These are phyloP conservation scores for Mycena vitilis DNA, from an alignment of 768 basidiomycete species.

Conservation along the genomic window DNA sequence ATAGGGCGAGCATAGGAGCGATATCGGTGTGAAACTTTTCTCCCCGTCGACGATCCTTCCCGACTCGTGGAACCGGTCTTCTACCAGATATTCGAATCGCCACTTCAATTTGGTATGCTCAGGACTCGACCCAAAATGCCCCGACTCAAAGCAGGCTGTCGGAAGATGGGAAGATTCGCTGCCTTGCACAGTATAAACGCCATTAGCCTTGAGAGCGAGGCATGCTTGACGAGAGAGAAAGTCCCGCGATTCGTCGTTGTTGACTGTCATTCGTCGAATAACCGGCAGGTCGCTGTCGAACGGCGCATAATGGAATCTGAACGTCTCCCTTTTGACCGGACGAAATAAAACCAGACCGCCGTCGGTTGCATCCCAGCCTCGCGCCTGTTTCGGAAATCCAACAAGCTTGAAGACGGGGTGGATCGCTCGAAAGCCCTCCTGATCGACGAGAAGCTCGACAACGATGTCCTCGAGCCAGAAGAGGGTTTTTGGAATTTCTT, in stretches of 20 bases:
- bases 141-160: constrained; percentile 31
- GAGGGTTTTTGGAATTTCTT: constrained; percentile 43
- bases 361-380: constrained; percentile 46
- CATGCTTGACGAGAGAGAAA: constrained; percentile 82
- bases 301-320: constrained; percentile 77
- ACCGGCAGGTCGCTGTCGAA: constrained; percentile 72
- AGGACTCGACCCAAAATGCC: constrained; percentile 34
- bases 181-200: constrained; percentile 81
- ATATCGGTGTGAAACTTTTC: constrained; percentile 77
- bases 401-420: constrained; percentile 68
- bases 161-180: constrained; percentile 59
- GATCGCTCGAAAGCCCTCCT: constrained; percentile 82
- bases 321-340: constrained; percentile 67
- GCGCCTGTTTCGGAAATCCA: constrained; percentile 55
- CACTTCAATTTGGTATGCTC: constrained; percentile 65
- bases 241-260: constrained; percentile 76
- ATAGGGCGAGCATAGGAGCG: constrained; percentile 80
- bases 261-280: constrained; percentile 76
- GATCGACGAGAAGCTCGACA: constrained; percentile 81
- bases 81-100: constrained; percentile 85
- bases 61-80: constrained; percentile 60
- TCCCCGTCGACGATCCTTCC: constrained; percentile 71
- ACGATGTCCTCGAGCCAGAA: constrained; percentile 65
- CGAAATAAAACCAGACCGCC: constrained; percentile 73
- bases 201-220: constrained; percentile 74